Evolutionary conservation across 1,284 basidiomycete genomes (phyloP).

Genomic region (Rhodotorula sp.): DNA sequence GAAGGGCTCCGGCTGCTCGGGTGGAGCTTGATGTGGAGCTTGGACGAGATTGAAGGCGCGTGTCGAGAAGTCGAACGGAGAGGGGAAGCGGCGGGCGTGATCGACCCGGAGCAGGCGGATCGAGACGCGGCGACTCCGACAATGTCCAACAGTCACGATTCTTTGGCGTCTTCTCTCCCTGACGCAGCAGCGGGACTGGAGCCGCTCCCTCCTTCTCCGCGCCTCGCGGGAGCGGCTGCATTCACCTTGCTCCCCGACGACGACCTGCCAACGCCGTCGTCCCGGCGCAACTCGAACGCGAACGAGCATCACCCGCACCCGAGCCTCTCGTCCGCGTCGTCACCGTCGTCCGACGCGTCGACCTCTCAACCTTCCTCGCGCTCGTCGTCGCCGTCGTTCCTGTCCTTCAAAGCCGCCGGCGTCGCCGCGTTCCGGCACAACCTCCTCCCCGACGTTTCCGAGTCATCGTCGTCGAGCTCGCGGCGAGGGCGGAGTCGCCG

Average conservation of each 20-base stretch:
- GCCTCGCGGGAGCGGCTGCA: too few relatives aligned
- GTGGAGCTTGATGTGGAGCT: conserved; percentile 27
- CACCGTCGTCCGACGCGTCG: conserved; percentile 5
- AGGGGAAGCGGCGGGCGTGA: background rate
- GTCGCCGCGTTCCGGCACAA: background rate
- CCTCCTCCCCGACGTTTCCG: background rate
- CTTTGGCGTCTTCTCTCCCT: background rate
- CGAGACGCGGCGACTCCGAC: background rate
- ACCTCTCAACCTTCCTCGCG: conserved; percentile 1
- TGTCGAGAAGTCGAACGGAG: conserved; percentile 3
- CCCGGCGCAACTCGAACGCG: background rate
- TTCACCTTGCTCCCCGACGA: background rate
- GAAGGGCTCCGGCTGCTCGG: conserved; percentile 32
- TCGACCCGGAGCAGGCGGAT: background rate
- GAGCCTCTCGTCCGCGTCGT: background rate
- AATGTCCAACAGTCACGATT: too few relatives aligned
- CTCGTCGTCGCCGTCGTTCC: background rate
- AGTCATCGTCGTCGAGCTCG: background rate
- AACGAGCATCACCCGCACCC: background rate
- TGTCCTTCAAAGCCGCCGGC: background rate
- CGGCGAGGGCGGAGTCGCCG: background rate
- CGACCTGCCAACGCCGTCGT: background rate
- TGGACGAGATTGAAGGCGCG: conserved; percentile 24
- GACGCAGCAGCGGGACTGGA: background rate
- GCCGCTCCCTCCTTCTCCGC: background rate